phyloP scores from a whole-genome alignment of 2,329 filamentous ascomycete species.

The Monosporascus cannonballus region DNA sequence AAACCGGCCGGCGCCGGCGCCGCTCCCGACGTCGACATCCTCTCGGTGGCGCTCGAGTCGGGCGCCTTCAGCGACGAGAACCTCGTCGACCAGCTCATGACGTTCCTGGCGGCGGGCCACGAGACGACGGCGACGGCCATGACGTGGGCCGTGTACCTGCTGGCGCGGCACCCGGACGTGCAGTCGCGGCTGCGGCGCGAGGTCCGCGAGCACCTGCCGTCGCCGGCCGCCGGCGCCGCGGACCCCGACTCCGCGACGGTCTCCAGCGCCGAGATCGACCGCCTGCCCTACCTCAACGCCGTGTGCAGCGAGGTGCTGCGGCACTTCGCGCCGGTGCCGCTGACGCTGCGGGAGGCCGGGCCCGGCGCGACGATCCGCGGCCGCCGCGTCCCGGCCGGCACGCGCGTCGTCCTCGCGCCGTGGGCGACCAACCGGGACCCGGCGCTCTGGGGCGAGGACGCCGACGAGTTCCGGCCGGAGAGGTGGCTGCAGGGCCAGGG shows the following conservation, averaged over 20 bases:
- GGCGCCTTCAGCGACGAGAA: constrained; percentile 33
- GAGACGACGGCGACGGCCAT: constrained; percentile 37
- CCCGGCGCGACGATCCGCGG: constrained; percentile 51
- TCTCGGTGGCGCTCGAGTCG: constrained; percentile 30
- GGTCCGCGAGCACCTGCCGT: constrained; percentile 29
- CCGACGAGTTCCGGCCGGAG: constrained; percentile 70
- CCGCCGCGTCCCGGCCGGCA: constrained; percentile 56
- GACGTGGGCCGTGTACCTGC: constrained; percentile 34
- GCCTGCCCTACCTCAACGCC: constrained; percentile 33
- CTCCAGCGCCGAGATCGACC: constrained; percentile 30
- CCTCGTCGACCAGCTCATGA: constrained; percentile 34
- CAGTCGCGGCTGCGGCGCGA: constrained; percentile 34
- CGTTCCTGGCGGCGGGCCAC: constrained; percentile 37
- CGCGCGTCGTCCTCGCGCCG: constrained; percentile 56
- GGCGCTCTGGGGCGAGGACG: constrained; percentile 71
- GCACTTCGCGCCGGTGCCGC: constrained; percentile 37
- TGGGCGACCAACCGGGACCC: constrained; percentile 65
- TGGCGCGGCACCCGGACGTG: constrained; percentile 29
- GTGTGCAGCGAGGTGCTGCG: constrained; percentile 39
- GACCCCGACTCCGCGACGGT: constrained; percentile 12
- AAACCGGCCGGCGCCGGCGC: constrained; percentile 40
- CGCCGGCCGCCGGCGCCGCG: constrained; percentile 27
- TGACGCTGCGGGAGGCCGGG: constrained; percentile 54
- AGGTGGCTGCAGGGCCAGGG: constrained; percentile 53
- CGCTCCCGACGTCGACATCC: constrained; percentile 29